phyloP scores from a whole-genome alignment of 2,329 filamentous ascomycete species.

The Venturia carpophila region DNA sequence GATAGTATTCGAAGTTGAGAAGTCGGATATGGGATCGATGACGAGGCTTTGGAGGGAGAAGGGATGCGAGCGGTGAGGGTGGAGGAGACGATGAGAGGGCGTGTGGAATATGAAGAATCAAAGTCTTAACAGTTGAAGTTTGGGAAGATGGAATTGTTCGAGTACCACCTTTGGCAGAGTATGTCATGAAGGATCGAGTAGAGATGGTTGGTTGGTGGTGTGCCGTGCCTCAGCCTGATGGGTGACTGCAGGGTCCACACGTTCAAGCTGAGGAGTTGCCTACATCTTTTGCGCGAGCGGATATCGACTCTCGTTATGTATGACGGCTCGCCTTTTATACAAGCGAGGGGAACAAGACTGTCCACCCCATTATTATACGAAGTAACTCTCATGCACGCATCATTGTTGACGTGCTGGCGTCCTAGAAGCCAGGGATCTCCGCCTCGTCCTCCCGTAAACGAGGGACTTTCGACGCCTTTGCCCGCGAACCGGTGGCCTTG shows the following conservation, averaged over 20 bases:
- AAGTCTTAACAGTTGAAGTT: not conserved
- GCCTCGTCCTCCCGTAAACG: not conserved
- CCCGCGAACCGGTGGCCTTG: not conserved
- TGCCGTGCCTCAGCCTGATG: no score
- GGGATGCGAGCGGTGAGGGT: not conserved
- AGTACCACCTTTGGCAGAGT: not conserved
- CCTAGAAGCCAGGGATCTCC: not conserved
- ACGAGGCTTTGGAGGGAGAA: not conserved
- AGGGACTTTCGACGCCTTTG: not conserved
- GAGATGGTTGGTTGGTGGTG: not conserved
- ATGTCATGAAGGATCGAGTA: not conserved
- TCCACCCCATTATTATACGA: not conserved
- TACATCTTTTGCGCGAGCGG: not conserved
- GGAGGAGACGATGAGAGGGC: not conserved
- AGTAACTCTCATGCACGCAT: not conserved
- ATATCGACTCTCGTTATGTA: not conserved
- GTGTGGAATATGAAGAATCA: not conserved
- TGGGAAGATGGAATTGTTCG: not conserved
- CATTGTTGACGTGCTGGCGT: not conserved
- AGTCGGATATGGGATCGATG: not conserved
- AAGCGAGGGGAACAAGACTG: not conserved
- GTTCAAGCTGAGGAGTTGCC: no score
- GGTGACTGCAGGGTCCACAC: not conserved
- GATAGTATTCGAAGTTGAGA: no score
- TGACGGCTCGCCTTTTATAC: not conserved